Evolutionary conservation across 768 basidiomycete species (phyloP).

Genomic region (Collybia sp.): DNA sequence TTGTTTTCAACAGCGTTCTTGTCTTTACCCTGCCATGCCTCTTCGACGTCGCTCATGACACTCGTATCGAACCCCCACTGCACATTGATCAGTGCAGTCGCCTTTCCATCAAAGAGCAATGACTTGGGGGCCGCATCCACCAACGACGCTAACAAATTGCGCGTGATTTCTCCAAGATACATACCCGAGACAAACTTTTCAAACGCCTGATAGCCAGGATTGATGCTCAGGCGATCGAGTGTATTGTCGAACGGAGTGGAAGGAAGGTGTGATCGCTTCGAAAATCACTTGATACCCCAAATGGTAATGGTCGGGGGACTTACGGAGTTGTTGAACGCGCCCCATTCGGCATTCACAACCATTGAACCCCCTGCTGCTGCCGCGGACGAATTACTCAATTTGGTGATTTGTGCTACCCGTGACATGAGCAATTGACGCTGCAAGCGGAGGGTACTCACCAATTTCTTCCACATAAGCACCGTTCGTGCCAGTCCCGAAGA

Average conservation of each 20-base stretch:
- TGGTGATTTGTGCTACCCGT: constrained; percentile 64
- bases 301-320: constrained; percentile 15
- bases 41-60: constrained; percentile 81
- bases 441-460: constrained; percentile 22
- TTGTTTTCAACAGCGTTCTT: constrained; percentile 19
- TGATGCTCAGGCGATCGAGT: constrained; percentile 91
- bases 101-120: constrained; percentile 77
- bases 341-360: constrained; percentile 99
- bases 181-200: constrained; percentile 99
- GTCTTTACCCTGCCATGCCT: constrained; percentile 57
- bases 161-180: constrained; percentile 95
- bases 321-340: constrained; percentile 93
- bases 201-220: constrained; percentile 88
- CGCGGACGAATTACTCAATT: constrained; percentile 64
- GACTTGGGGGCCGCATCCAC: constrained; percentile 70
- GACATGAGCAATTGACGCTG: not conserved
- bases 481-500: constrained; percentile 98
- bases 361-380: constrained; percentile 67
- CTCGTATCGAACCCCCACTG: constrained; percentile 96
- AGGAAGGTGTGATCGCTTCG: constrained; percentile 76
- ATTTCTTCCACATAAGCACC: constrained; percentile 94
- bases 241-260: constrained; percentile 88
- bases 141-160: constrained; percentile 79
- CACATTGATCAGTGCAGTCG: constrained; percentile 66
- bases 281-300: constrained; percentile 1